Conservation (phyloP, 1,284 basidiomycete genomes). For the Ustilago curta region DNA sequence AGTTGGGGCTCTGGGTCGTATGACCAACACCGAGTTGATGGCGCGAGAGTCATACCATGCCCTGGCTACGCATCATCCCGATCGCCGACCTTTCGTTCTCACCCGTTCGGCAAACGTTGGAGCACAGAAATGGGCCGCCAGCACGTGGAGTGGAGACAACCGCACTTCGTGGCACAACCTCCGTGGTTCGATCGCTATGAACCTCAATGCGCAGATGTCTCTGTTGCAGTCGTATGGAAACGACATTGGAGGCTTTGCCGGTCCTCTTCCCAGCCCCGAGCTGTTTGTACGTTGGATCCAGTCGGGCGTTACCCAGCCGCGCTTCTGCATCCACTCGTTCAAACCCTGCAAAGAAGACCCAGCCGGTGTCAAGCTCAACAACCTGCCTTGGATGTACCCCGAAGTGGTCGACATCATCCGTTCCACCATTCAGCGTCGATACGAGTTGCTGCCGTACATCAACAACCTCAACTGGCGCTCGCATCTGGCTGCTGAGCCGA, state of each 20-base stretch:
- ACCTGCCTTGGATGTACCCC: slow-evolving; percentile 72
- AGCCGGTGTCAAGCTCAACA: slow-evolving; percentile 69
- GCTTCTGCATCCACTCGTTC: slow-evolving; percentile 70
- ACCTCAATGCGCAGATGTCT: slow-evolving; percentile 70
- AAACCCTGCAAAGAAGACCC: slow-evolving; percentile 70
- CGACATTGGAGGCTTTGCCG: slow-evolving; percentile 71
- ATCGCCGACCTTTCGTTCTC: slow-evolving; percentile 70
- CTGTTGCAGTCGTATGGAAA: slow-evolving; percentile 60
- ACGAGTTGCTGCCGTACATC: slow-evolving; percentile 70
- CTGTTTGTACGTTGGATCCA: slow-evolving; percentile 72
- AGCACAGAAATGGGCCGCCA: slow-evolving; percentile 70
- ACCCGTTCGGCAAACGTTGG: slow-evolving; percentile 71
- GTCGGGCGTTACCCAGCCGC: slow-evolving; percentile 66
- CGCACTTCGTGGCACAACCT: slow-evolving; percentile 70
- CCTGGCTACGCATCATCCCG: slow-evolving; percentile 62
- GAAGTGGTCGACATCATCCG: slow-evolving; percentile 70
- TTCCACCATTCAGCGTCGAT: slow-evolving; percentile 70
- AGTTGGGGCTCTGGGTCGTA: slow-evolving; percentile 70
- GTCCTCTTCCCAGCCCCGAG: slow-evolving; percentile 70
- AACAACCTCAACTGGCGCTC: slow-evolving; percentile 70
- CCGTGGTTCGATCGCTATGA: slow-evolving; percentile 69
- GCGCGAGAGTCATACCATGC: slow-evolving; percentile 69
- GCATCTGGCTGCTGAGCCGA: slow-evolving; percentile 68
- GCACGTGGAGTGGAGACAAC: slow-evolving; percentile 72
- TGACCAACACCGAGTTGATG: slow-evolving; percentile 71